Base-by-base conservation (phyloP, 345 rosid species). In the Mallotus nudiflorus region DNA sequence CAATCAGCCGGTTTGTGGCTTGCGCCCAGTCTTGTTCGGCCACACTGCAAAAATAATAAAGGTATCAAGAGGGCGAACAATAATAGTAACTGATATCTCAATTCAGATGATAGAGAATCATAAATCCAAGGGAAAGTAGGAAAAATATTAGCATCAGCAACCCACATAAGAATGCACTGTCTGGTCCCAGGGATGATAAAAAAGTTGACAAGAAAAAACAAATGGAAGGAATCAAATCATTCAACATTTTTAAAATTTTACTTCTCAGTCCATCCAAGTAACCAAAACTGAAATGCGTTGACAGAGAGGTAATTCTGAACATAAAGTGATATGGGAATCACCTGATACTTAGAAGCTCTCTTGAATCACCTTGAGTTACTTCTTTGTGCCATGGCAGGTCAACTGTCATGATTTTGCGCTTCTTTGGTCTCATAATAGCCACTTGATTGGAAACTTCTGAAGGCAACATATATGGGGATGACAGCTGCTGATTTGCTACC, bases 321-420 rank as follows among this genome's bases (percentile, higher is more conserved):
- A 35, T 62, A 24, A 18, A 7, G 39, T 51, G 16, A 31, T 22
- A 70, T 28, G 6, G 12, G 62, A 84, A 76, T 33, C 68, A 95
- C 99, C 98, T 82, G 72, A 88, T 73, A 66, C 78, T 83, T 66
- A 77, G 86, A 74, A 84, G 87, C 78, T 85, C 84, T 31, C 45
- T 77, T 28, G 78, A 65, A 74, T 83, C n/a, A n/a, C n/a, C 82
- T 48, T 74, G 81, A 28, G 37, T 60, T 62, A 89, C 76, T 83
- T 87, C 94, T 83, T 82, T 85, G 70, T 89, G 87, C 98, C 93
- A 90, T 0, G 97, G 82, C 33, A 75, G 76, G 66, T 77, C 90
- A 69, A 81, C 71, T 35, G 79, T 70, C 65, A 80, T 52, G 50
- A 68, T 75, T 85, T 82, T 95, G 37, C 96, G 98, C 87, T 92